These are phyloP conservation scores for Lachnum nothofagi DNA, from an alignment of 2,329 filamentous ascomycete species.

Conservation along the genomic window DNA sequence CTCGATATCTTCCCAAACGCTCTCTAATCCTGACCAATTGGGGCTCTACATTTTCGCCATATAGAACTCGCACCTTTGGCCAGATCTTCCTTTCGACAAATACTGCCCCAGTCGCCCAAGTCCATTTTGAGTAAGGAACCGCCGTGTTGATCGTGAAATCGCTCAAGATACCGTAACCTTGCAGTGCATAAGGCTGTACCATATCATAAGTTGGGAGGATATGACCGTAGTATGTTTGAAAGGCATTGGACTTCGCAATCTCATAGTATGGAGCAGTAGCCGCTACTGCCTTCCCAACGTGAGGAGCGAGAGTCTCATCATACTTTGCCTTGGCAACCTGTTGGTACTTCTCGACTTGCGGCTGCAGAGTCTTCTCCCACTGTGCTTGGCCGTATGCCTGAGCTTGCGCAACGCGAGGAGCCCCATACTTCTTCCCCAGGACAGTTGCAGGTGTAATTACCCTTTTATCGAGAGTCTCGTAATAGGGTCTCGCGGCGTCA, in stretches of 20 bases:
- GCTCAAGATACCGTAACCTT: constrained; percentile 62
- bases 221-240: constrained; percentile 66
- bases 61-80: constrained; percentile 74
- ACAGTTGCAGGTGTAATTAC: constrained; percentile 64
- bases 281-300: constrained; percentile 59
- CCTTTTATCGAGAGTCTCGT: constrained; percentile 53
- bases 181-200: constrained; percentile 67
- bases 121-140: constrained; percentile 66
- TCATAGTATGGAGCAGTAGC: constrained; percentile 68
- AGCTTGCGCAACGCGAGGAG: constrained; percentile 64
- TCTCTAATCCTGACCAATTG: constrained; percentile 90
- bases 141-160: constrained; percentile 64
- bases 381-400: constrained; percentile 62
- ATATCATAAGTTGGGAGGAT: constrained; percentile 70
- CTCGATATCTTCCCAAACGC: constrained; percentile 69
- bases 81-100: constrained; percentile 75
- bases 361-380: constrained; percentile 75
- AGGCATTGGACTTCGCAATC: constrained; percentile 55
- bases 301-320: constrained; percentile 63
- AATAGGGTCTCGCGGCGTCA: constrained; percentile 71
- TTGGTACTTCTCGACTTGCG: constrained; percentile 65
- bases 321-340: constrained; percentile 61
- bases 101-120: constrained; percentile 61
- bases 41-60: constrained; percentile 89
- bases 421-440: constrained; percentile 68